Conservation (phyloP, 2,329 filamentous ascomycete genomes). For the Pyrenochaeta sp. region DNA sequence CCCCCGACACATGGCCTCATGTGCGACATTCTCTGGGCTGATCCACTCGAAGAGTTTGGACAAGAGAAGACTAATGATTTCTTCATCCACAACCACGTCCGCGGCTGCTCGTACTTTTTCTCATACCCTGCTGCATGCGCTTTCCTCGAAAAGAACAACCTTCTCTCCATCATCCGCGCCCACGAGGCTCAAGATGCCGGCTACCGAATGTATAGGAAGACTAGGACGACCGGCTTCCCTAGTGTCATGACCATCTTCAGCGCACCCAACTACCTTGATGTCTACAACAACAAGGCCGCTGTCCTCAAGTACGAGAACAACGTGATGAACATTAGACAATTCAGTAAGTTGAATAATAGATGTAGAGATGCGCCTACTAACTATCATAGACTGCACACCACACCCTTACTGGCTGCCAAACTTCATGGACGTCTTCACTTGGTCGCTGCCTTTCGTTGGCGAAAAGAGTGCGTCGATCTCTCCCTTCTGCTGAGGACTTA, state of each 20-base stretch:
- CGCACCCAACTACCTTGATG: slow-evolving; percentile 96
- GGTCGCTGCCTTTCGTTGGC: slow-evolving; percentile 97
- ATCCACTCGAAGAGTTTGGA: slow-evolving; percentile 96
- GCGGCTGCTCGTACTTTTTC: slow-evolving; percentile 99
- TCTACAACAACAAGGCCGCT: slow-evolving; percentile 99
- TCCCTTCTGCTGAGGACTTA: neutral
- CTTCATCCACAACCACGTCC: slow-evolving; percentile 97
- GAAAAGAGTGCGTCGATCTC: slow-evolving; percentile 70
- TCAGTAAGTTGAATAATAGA: slow-evolving; percentile 60
- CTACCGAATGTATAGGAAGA: slow-evolving; percentile 99
- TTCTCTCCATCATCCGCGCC: slow-evolving; percentile 94
- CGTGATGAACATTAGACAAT: slow-evolving; percentile 99
- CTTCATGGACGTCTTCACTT: slow-evolving; percentile 99
- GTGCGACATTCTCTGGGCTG: slow-evolving; percentile 99
- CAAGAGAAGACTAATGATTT: slow-evolving; percentile 98
- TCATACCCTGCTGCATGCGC: slow-evolving; percentile 96
- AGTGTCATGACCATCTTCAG: slow-evolving; percentile 99
- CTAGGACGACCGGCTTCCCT: slow-evolving; percentile 94
- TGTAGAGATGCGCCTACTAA: slow-evolving; percentile 18
- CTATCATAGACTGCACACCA: slow-evolving; percentile 78
- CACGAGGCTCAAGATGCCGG: slow-evolving; percentile 99
- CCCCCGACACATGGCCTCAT: slow-evolving; percentile 97
- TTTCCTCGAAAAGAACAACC: slow-evolving; percentile 98
- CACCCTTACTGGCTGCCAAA: slow-evolving; percentile 99
- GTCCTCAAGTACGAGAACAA: slow-evolving; percentile 99